Conservation (phyloP, 768 basidiomycete species). For the Termitomyces titanicus region DNA sequence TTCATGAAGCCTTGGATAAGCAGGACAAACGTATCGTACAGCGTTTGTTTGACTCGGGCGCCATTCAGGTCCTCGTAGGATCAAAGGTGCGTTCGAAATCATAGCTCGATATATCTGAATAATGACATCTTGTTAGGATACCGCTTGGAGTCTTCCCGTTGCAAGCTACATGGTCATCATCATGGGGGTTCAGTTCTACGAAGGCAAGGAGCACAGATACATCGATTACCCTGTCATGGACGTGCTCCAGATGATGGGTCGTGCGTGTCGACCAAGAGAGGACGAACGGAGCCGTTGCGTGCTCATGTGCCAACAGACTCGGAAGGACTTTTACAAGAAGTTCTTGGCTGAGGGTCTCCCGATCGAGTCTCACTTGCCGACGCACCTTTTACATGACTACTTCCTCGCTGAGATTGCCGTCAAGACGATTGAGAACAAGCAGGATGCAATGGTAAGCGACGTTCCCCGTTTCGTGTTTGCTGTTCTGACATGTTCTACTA, state of each 20-base stretch:
- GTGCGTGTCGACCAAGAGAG: conserved; percentile 87
- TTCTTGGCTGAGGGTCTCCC: conserved; percentile 97
- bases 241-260: conserved; percentile 98
- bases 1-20: conserved; percentile 88
- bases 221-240: conserved; percentile 98
- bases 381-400: conserved; percentile 90
- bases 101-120: background rate
- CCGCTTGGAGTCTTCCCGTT: conserved; percentile 93
- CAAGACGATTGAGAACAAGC: conserved; percentile 99
- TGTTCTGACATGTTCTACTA: background rate
- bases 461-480: background rate
- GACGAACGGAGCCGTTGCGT: conserved; percentile 93
- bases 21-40: conserved; percentile 95
- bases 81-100: conserved; percentile 60
- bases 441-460: conserved; percentile 79
- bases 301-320: conserved; percentile 94
- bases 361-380: conserved; percentile 92
- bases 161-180: conserved; percentile 97
- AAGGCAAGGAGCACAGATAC: conserved; percentile 97
- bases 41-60: conserved; percentile 88
- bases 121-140: conserved; percentile 53
- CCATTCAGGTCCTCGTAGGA: conserved; percentile 91
- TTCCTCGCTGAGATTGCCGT: conserved; percentile 98
- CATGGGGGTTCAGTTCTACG: conserved; percentile 98
- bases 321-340: conserved; percentile 99